A percentile compares a stretch with the other conserved stretches of the same genome.
phyloP scores from a whole-genome alignment of 352 stramenopile genomes.

The Lagenidium sp. region DNA sequence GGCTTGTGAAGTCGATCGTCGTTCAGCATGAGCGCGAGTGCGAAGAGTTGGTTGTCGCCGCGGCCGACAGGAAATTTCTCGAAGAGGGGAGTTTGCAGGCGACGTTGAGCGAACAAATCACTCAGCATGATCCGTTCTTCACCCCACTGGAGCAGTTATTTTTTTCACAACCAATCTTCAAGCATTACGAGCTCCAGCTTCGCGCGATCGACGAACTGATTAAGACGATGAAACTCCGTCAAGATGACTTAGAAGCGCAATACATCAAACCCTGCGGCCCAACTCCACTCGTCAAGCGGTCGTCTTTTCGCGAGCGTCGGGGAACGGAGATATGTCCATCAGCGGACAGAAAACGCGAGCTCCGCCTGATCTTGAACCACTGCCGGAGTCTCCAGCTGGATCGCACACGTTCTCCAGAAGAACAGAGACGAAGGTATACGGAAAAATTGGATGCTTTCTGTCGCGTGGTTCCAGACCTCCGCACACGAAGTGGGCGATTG shows the following conservation, averaged over 20 bases:
- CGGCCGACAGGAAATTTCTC: slow-evolving; percentile 9
- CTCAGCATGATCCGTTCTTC: slow-evolving; percentile 15
- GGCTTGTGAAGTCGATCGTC: slow-evolving; percentile 12
- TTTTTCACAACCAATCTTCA: slow-evolving; percentile 4
- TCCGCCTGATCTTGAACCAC: slow-evolving; percentile 7
- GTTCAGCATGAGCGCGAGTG: slow-evolving; percentile 11
- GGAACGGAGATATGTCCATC: slow-evolving; percentile 5
- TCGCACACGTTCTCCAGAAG: not conserved
- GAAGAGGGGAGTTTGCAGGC: slow-evolving; percentile 14
- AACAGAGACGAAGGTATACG: slow-evolving; percentile 4
- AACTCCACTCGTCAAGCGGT: slow-evolving; percentile 6
- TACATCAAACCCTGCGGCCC: not conserved
- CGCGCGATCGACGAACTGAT: slow-evolving; percentile 5
- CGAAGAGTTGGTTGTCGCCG: slow-evolving; percentile 4
- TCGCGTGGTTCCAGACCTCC: slow-evolving; percentile 4
- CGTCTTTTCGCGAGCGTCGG: slow-evolving; percentile 8
- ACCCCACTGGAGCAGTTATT: slow-evolving; percentile 9
- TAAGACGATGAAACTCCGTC: not conserved
- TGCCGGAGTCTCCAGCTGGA: slow-evolving; percentile 2
- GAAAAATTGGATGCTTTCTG: not conserved
- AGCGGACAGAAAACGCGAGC: slow-evolving; percentile 4
- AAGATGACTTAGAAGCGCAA: slow-evolving; percentile 3
- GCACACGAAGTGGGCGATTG: slow-evolving; percentile 10
- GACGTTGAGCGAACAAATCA: slow-evolving; percentile 12
- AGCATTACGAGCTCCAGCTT: slow-evolving; percentile 15